These are phyloP conservation scores for Pichia sp. DNA, from an alignment of 1,139 yeast species.

Conservation along the genomic window DNA sequence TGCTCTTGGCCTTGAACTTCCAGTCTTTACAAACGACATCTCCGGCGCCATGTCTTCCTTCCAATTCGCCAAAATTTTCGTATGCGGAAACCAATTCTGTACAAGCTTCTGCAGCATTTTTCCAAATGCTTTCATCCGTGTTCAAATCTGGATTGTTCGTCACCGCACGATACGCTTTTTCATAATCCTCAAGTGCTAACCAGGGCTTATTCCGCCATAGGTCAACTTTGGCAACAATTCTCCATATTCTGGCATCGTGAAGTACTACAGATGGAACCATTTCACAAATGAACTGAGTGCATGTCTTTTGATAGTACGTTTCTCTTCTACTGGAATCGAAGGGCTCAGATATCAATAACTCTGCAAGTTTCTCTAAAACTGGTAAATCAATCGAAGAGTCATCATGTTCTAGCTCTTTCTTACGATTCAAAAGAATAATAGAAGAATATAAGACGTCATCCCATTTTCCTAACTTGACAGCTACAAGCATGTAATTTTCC, in stretches of 20 bases:
- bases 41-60: constrained; percentile 81
- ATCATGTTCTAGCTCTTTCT: constrained; percentile 45
- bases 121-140: constrained; percentile 63
- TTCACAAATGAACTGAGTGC: constrained; percentile 65
- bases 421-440: constrained; percentile 53
- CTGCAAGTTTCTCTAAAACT: constrained; percentile 69
- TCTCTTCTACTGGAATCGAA: constrained; percentile 36
- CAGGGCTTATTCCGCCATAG: constrained; percentile 86
- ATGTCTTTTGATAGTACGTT: constrained; percentile 59
- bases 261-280: constrained; percentile 66
- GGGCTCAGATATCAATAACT: constrained; percentile 56
- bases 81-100: constrained; percentile 81
- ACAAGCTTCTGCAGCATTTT: constrained; percentile 76
- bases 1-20: constrained; percentile 76
- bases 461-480: constrained; percentile 81
- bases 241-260: constrained; percentile 74
- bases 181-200: constrained; percentile 81
- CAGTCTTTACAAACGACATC: constrained; percentile 86
- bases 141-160: constrained; percentile 63
- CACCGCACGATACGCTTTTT: constrained; percentile 77
- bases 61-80: constrained; percentile 77
- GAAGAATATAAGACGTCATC: constrained; percentile 77
- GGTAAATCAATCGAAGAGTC: constrained; percentile 73
- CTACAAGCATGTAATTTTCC: constrained; percentile 82
- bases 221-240: constrained; percentile 76